A percentile compares a stretch with the other conserved stretches of the same genome.
phyloP scores from a whole-genome alignment of 495 filamentous ascomycete species.

The Bathelium albidoporum region DNA sequence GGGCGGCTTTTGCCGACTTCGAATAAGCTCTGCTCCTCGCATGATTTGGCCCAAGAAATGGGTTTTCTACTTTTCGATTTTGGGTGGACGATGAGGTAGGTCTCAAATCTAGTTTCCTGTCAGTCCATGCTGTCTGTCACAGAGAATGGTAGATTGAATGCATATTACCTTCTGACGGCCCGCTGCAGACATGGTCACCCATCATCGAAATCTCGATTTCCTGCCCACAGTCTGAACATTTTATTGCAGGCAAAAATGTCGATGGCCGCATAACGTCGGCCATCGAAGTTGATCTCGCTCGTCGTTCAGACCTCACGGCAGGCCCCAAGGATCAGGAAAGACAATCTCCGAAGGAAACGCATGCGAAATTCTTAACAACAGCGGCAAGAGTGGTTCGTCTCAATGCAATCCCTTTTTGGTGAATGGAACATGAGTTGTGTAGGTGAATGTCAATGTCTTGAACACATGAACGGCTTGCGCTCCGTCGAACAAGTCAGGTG shows the following conservation, averaged over 20 bases:
- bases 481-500: background rate
- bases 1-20: slow-evolving; percentile 24
- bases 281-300: slow-evolving; percentile 22
- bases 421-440: background rate
- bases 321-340: background rate
- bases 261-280: slow-evolving; percentile 42
- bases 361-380: background rate
- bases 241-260: slow-evolving; percentile 80
- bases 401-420: background rate
- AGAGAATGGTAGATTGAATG: slow-evolving; percentile 7
- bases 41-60: slow-evolving; percentile 8
- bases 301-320: background rate
- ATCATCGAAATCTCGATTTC: slow-evolving; percentile 84
- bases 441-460: background rate
- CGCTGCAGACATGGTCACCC: slow-evolving; percentile 77
- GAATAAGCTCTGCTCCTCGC: slow-evolving; percentile 15
- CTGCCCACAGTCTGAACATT: slow-evolving; percentile 81
- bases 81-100: background rate
- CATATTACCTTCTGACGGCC: slow-evolving; percentile 14
- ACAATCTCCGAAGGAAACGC: background rate
- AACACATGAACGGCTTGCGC: background rate
- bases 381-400: background rate
- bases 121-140: slow-evolving; percentile 2
- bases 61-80: background rate
- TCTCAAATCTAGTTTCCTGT: background rate